Base-by-base conservation (phyloP, 2,329 filamentous ascomycete genomes). In the Cladobotryum mycophilum region DNA sequence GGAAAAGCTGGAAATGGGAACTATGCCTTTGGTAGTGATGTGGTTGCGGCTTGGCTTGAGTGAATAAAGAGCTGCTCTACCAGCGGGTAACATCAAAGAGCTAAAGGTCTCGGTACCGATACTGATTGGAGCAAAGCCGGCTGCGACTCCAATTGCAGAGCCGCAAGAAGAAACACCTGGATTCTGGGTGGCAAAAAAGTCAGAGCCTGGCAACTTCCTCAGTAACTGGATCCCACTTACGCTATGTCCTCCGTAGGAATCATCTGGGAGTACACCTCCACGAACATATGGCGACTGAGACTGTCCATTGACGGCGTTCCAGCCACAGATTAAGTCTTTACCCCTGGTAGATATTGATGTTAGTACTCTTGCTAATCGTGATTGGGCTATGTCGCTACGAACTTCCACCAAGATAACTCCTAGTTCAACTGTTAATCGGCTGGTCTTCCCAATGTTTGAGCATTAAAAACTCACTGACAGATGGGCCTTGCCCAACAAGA, bases 31-130 rank as follows among this genome's bases (percentile, higher is more conserved):
- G 3, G 40, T 22, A 3, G 52, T 37, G 45, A 57, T 42, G 13
- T 30, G 52, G 9, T 38, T 36, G 11, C 51, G 47, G 17, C 49
- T 53, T 15, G 49, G 48, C 37, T 56, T 57, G 15, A 57, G 43
- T 8, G 49, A 46, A 22, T 52, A 57, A 11, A 56, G 41, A 8
- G 49, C 51, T 13, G 54, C 47, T 20, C 55, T 43, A 7, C 41
- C 50, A 30, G 43, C 37, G 22, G 56, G 56, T 30, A 46, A n/a
- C 17, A 52, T 49, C 14, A 58, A 47, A 7, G 56, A 56, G 67
- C 79, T 78, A 2, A 76, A 78, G 5, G 78, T 81, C 56, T 81
- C 79, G 1, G 78, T 81, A 6, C 71, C 79, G 1, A 84, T 64
- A 2, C 78, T 73, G 56, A 84, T 80, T 0, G 76, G 73, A 3